These are phyloP conservation scores for Ustilago nuda DNA, from an alignment of 1,284 basidiomycete genomes.

Conservation along the genomic window DNA sequence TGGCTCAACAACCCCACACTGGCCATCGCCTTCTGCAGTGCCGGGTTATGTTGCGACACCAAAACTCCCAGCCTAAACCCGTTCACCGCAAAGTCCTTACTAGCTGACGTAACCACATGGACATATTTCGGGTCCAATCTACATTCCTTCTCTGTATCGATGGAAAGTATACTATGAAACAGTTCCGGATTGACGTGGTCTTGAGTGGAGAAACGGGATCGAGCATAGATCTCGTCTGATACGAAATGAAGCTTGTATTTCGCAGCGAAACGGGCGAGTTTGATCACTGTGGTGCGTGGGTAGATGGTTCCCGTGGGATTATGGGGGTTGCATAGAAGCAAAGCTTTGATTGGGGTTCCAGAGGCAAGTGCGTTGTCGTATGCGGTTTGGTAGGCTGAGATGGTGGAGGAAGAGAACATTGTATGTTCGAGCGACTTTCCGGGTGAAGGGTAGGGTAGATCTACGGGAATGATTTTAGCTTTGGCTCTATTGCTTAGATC, in stretches of 20 bases:
- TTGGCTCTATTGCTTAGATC: constrained; percentile 45
- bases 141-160: constrained; percentile 44
- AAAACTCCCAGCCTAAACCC: constrained; percentile 59
- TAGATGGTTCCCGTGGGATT: constrained; percentile 58
- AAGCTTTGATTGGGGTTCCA: constrained; percentile 32
- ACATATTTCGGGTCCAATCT: constrained; percentile 41
- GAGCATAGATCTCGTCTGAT: constrained; percentile 62
- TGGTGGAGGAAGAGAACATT: constrained; percentile 29
- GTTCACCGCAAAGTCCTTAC: constrained; percentile 61
- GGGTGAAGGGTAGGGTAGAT: constrained; percentile 20
- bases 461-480: constrained; percentile 40
- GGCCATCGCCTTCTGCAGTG: constrained; percentile 40
- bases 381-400: constrained; percentile 47
- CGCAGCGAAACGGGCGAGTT: constrained; percentile 48
- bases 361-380: constrained; percentile 23
- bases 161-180: constrained; percentile 54
- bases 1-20: constrained; percentile 39
- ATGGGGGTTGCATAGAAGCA: constrained; percentile 63
- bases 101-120: constrained; percentile 55
- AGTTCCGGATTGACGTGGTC: constrained; percentile 21
- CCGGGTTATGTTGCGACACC: constrained; percentile 53
- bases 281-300: constrained; percentile 49
- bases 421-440: constrained; percentile 1
- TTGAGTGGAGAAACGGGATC: constrained; percentile 41
- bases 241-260: constrained; percentile 58